phyloP scores from a whole-genome alignment of 106 monocot genomes.

The Dendrobium officinale region DNA sequence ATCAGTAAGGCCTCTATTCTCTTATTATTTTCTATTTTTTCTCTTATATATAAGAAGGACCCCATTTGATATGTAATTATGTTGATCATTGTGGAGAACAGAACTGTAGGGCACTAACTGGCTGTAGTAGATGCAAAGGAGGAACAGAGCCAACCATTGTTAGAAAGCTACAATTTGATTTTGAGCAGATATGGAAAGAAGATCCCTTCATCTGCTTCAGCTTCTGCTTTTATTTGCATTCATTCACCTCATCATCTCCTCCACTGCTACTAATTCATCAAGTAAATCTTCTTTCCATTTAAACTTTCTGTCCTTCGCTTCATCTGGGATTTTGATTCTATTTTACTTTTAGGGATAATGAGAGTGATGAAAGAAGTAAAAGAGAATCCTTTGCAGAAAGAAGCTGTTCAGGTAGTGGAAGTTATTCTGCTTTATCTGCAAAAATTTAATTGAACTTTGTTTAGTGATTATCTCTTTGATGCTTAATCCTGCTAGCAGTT shows the following conservation, averaged over 20 bases:
- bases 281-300: neutral
- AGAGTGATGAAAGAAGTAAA: neutral
- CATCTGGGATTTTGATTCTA: neutral
- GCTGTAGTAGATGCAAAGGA: neutral
- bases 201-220: neutral
- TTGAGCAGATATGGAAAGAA: neutral
- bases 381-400: neutral
- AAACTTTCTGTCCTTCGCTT: neutral
- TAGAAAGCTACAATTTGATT: neutral
- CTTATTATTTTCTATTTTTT: neutral
- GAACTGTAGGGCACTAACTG: neutral
- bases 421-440: too few species aligned
- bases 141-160: neutral
- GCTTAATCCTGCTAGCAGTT: too few species aligned
- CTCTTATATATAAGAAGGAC: neutral
- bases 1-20: neutral
- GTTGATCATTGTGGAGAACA: neutral
- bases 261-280: neutral
- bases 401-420: conserved; percentile 5
- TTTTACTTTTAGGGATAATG: neutral
- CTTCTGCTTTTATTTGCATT: neutral
- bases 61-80: neutral
- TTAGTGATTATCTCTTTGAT: too few species aligned
- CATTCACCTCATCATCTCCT: conserved; percentile 7
- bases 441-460: too few species aligned